Evolutionary conservation across 192 early-diverging fungal genomes (phyloP), one percentile per base, ranked within the genome.

Genomic region (Jimgerdemannia flammicorona): DNA sequence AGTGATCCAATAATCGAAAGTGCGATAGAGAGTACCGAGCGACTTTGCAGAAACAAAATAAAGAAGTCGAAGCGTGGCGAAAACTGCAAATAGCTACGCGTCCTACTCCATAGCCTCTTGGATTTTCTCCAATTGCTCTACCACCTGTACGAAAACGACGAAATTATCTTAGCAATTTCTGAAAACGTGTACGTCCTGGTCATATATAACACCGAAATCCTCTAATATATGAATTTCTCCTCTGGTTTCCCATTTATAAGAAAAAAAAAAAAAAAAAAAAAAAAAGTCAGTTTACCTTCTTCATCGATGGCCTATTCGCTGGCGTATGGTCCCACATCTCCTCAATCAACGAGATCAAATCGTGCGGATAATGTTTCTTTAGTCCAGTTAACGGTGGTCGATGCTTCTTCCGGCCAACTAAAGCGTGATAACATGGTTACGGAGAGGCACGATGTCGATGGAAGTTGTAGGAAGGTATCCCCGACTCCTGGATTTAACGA

Each of bases 321-420:
- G 86, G 86, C 63, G 79, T 77, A 69, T 87, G 84, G 4, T 84
- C 86, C 86, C 86, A 87, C 86, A 87, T 87, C 40, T 87, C 77
- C 77, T 85, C 82, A 59, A 87, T 81, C 14, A 87, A 84, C 44
- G 81, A 80, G 41, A 87, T 70, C 69, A 87, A 71, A 2, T 78
- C 81, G 71, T 80, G 75, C 18, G 86, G 86, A 43, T 84, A 85
- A 44, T 83, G 80, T 68, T 41, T 20, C 64, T 84, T 80, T 70
- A 87, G 64, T 8, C 79, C 81, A 3, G 82, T 74, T 67, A 87
- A 74, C 42, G 86, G 79, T 18, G 86, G 86, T 49, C 86, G 78
- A 70, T 82, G 82, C 3, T 78, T 79, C 49, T 83, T 82, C 74
- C 85, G 82, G 59, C 86, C 80, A 66, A 87, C 86, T 78, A 20